Conservation (phyloP, 139 green algal species). For the Tetradesmus lagerheimii region DNA sequence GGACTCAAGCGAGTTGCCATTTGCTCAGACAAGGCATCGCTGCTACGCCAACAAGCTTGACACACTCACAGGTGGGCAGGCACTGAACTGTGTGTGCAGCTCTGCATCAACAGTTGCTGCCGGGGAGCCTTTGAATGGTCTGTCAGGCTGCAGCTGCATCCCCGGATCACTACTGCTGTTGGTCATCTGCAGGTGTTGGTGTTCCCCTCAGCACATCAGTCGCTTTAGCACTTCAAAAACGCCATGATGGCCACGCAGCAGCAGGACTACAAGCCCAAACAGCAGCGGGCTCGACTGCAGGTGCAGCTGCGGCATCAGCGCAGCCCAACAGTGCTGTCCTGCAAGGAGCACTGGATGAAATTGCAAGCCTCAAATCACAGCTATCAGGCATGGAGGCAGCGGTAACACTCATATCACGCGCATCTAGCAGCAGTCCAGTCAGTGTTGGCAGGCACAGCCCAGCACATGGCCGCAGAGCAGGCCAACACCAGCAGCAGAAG, state of each 20-base stretch:
- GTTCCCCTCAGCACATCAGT: not conserved
- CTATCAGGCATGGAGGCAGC: constrained; percentile 10
- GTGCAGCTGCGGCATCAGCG: not conserved
- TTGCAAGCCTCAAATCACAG: constrained; percentile 3
- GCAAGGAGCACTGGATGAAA: not conserved
- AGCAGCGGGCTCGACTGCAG: not conserved
- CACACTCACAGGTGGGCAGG: not conserved
- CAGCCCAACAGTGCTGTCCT: not conserved
- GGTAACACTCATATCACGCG: constrained; percentile 4
- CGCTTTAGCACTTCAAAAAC: not conserved
- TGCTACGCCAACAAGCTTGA: constrained; percentile 3
- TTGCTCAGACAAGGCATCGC: not conserved
- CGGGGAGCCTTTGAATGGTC: not conserved
- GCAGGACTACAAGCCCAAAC: not conserved
- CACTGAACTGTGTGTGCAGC: too few species aligned
- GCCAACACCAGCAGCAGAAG: not conserved
- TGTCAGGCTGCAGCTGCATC: not conserved
- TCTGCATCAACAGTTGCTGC: not conserved
- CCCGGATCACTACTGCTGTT: not conserved
- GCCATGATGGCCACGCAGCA: not conserved
- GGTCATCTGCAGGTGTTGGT: not conserved
- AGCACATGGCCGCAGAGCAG: constrained; percentile 19
- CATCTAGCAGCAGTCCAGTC: not conserved
- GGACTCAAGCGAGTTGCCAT: not conserved
- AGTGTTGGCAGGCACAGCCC: not conserved